Evolutionary conservation across 2,329 filamentous ascomycete genomes (phyloP), one percentile per base, ranked within the genome.

Genomic region (Colletotrichum cuscutae): DNA sequence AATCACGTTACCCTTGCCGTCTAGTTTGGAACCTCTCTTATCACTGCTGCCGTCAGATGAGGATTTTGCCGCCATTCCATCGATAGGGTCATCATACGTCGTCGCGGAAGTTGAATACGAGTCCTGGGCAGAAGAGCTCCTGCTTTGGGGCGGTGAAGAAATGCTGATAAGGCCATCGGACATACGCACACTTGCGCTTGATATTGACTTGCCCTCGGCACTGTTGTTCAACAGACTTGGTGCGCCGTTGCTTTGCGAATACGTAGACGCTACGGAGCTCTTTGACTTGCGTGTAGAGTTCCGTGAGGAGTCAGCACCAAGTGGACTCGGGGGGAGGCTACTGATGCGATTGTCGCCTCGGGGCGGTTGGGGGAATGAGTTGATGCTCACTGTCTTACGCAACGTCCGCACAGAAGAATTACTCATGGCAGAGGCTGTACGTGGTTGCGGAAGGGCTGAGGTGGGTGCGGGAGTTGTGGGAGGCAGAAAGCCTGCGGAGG

Each of bases 71-170:
- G 82, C 81, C 2, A 82, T 78, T 24, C 83, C 83, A 35, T 96
- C 94, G 28, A 89, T 89, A 30, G 88, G 86, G 74, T 97, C 95
- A 78, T 98, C 95, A 78, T 95, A 95, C 1, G 94, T 96, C 0
- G 95, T 98, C 22, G 93, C 94, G 65, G 93, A 97, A 3, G 95
- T 97, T 12, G 94, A 95, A 79, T 97, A 97, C 1, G 95, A 98
- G 73, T 94, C 95, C 80, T 98, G 94, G 0, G 95, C 94, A 30
- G 96, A 98, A 30, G 96, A 98, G 80, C 93, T 97, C 75, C 95
- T 90, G 81, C 96, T 98, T 76, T 96, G 94, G 0, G 95, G 91
- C 6, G 94, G 94, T 5, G 95, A 98, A 4, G 93, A 91, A 22
- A 95, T 86, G 80, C 92, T 95, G 71, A 94, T 90, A 49, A 95